Conservation (phyloP, 257 asterid species). For the Avicennia marina region DNA sequence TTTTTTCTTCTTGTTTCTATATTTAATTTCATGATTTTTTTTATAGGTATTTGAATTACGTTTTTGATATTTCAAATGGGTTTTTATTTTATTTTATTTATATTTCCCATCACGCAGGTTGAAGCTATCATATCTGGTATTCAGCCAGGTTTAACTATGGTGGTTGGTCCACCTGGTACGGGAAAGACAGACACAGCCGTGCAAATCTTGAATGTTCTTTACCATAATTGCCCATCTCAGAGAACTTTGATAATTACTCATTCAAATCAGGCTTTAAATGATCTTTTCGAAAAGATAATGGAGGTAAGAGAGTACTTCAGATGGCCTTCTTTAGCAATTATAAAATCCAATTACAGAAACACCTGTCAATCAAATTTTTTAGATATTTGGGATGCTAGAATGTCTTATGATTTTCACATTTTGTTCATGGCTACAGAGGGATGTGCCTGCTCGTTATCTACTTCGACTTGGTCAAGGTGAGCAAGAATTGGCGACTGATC, state of each 20-base stretch:
- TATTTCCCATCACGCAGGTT: no score
- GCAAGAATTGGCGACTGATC: conserved; percentile 97
- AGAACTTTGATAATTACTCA: conserved; percentile 96
- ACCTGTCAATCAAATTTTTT: background rate
- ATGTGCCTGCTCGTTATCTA: conserved; percentile 96
- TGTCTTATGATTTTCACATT: conserved; percentile 13
- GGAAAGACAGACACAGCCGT: conserved; percentile 99
- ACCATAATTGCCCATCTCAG: conserved; percentile 99
- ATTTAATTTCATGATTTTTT: background rate
- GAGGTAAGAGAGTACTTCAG: conserved; percentile 44
- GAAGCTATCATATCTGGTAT: conserved; percentile 85
- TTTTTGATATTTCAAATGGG: conserved; percentile 2
- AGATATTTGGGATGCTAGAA: conserved; percentile 4
- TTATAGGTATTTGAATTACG: no score
- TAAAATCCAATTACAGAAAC: conserved; percentile 3
- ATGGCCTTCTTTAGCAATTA: background rate
- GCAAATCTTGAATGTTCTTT: conserved; percentile 87
- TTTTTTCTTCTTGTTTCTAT: background rate
- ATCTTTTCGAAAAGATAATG: conserved; percentile 98
- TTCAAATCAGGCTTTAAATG: conserved; percentile 96
- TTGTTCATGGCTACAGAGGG: conserved; percentile 56
- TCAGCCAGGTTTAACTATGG: conserved; percentile 98
- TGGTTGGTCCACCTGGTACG: conserved; percentile 99
- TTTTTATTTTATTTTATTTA: conserved; percentile 13
- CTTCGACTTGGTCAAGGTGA: conserved; percentile 99